Base-by-base conservation (phyloP, 164 flowering plant genomes). In the Vitis amurensis region DNA sequence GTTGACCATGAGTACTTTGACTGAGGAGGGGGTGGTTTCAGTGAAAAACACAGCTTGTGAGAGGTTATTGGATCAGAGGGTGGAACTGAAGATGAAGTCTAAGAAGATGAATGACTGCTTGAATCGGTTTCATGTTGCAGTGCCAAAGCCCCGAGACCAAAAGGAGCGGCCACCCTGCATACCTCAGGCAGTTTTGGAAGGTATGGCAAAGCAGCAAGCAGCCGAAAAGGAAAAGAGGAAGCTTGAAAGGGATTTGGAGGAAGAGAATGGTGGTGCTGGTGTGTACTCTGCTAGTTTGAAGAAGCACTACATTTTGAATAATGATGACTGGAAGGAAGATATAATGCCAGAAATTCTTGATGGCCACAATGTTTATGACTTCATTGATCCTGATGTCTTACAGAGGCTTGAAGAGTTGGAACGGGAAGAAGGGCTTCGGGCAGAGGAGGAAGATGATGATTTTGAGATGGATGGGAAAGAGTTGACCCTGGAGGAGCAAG, bases 41-140 rank as follows among this genome's bases (percentile, higher is more conserved):
- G 98, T 91, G 64, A 93, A 88, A 71, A 91, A 93, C 80, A 88
- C 92, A n/a, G 97, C 97, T 27, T 93, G 98, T 71, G 92, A 91
- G 74, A 86, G 94, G 81, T 71, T 93, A 61, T 78, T 93, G 79
- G 62, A 88, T 77, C 95, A 90, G 77, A 82, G 97, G 78, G 98
- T 93, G 58, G 97, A 91, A 63, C 4, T 83, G 74, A 91, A 91
- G 80, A 88, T 91, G 94, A 93, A 93, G 69, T 89, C 96, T 3
- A 91, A 91, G 75, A 94, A 90, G 83, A 84, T 94, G 37, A 88
- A 81, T 67, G 97, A 91, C 68, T 84, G 90, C 68, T 68, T 88
- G 71, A 94, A 94, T 59, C 74, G 96, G 50, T 87, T 94, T 73
- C 97, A 90, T 79, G 93, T 91, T 76, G 98, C 93, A 3, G 65